phyloP scores from a whole-genome alignment of 768 basidiomycete genomes.

The Leccinum longicurvipes region DNA sequence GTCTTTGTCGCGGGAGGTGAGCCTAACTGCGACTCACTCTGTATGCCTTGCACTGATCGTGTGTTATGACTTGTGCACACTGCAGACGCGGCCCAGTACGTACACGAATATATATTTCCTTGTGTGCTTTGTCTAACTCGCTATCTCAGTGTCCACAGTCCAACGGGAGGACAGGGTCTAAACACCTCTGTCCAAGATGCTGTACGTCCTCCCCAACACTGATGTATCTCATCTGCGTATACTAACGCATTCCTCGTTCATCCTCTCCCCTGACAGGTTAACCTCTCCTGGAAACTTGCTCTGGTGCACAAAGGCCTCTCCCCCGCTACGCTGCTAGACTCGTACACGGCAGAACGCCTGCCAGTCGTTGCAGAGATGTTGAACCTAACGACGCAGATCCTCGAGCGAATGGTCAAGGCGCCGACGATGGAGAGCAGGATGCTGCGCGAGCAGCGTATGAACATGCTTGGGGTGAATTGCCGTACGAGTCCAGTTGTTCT shows the following conservation, averaged over 20 bases:
- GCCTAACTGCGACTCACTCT: neutral
- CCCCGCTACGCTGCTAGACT: constrained; percentile 34
- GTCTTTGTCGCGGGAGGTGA: constrained; percentile 48
- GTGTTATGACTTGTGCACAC: neutral
- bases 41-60: neutral
- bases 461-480: constrained; percentile 35
- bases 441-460: constrained; percentile 5
- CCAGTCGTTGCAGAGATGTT: constrained; percentile 47
- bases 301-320: constrained; percentile 39
- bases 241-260: constrained; percentile 27
- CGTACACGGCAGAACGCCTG: constrained; percentile 43
- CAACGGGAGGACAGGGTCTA: constrained; percentile 32
- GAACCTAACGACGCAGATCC: constrained; percentile 32
- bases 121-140: neutral
- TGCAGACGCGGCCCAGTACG: constrained; percentile 47
- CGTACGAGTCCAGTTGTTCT: constrained; percentile 34
- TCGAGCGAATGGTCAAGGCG: neutral
- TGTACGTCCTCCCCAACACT: constrained; percentile 26
- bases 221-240: neutral
- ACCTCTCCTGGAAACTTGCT: constrained; percentile 45
- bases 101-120: neutral
- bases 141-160: constrained; percentile 19
- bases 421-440: neutral
- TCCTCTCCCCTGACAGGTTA: constrained; percentile 45
- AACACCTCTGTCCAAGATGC: constrained; percentile 39